Evolutionary conservation across 225 moss, liverwort and hornwort genomes (phyloP).

Genomic region (Marchantia polymorpha): DNA sequence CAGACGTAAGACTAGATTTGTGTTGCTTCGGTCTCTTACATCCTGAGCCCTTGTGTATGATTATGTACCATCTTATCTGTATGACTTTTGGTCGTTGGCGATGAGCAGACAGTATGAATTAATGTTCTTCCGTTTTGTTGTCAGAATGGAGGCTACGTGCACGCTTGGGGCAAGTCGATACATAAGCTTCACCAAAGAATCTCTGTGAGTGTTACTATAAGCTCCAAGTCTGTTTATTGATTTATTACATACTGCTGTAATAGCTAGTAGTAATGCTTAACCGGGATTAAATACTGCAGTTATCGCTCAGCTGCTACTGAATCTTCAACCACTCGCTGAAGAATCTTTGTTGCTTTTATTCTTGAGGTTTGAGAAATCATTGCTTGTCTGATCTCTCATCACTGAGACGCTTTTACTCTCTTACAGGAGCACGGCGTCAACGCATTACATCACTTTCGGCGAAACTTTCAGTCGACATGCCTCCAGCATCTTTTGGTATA

Average conservation of each 20-base stretch:
- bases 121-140: neutral
- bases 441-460: conserved; percentile 61
- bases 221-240: neutral
- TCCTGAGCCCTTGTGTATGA: too few species aligned
- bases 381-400: neutral
- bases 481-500: conserved; percentile 67
- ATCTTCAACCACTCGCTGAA: neutral
- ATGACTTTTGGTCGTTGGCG: neutral
- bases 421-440: conserved; percentile 64
- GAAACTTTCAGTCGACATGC: conserved; percentile 49
- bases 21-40: neutral
- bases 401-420: neutral
- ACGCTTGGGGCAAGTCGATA: conserved; percentile 82
- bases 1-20: too few species aligned
- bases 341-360: neutral
- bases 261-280: neutral
- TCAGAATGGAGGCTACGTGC: conserved; percentile 76
- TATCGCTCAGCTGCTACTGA: neutral
- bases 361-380: neutral
- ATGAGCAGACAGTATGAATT: neutral
- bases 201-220: conserved; percentile 45
- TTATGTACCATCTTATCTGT: neutral
- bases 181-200: conserved; percentile 66
- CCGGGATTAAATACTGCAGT: neutral
- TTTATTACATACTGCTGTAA: neutral